Percentiles rank a stretch among this genome's conserved stretches.
These are phyloP conservation scores for Serendipita indica DNA, from an alignment of 768 basidiomycete genomes.

Conservation along the genomic window DNA sequence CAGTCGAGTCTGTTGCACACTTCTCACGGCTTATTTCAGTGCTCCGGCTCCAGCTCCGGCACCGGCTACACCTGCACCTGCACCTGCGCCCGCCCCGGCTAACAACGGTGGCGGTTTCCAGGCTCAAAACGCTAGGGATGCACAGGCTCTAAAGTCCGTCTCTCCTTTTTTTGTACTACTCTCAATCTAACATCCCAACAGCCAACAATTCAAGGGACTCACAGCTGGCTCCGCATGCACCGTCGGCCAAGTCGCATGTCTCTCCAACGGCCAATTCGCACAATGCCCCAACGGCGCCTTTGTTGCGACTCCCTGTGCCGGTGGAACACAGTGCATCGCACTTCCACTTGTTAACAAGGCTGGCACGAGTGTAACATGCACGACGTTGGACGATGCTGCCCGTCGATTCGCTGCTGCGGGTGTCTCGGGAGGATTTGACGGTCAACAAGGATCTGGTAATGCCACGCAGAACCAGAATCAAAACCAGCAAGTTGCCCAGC, in stretches of 20 bases:
- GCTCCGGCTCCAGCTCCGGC: neutral
- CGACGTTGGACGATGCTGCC: conserved; percentile 32
- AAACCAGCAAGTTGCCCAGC: neutral
- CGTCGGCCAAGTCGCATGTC: conserved; percentile 11
- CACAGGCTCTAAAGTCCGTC: conserved; percentile 31
- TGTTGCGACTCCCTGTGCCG: conserved; percentile 26
- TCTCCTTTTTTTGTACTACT: neutral
- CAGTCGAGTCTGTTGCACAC: neutral
- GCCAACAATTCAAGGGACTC: conserved; percentile 35
- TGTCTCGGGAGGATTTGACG: conserved; percentile 30
- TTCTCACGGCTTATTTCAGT: no score
- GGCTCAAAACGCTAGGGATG: conserved; percentile 34
- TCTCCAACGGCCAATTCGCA: conserved; percentile 29
- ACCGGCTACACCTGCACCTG: neutral
- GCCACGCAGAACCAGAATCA: neutral
- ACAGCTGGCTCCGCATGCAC: conserved; percentile 33
- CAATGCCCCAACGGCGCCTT: conserved; percentile 40
- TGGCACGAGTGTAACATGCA: conserved; percentile 38
- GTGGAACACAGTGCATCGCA: conserved; percentile 24
- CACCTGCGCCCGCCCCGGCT: neutral
- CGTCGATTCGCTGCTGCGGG: conserved; percentile 34
- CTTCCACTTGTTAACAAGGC: conserved; percentile 29
- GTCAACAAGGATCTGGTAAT: conserved; percentile 12
- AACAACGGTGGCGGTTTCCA: conserved; percentile 20
- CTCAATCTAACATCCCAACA: neutral